Conservation (phyloP, 2,329 filamentous ascomycete genomes). For the Lachnum nothofagi region DNA sequence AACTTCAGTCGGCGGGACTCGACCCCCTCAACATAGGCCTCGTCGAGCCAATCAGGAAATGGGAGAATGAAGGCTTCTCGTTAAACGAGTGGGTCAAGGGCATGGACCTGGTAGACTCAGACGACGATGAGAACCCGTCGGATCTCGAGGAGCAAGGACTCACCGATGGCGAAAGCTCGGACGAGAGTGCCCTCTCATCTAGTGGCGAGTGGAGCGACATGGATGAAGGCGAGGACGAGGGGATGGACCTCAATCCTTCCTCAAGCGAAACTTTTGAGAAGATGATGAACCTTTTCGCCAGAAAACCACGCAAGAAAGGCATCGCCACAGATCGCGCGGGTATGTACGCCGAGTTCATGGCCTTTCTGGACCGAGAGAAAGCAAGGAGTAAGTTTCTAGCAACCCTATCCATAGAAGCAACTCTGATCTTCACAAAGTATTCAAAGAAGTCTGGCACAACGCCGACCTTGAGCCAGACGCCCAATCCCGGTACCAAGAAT, state of each 20-base stretch:
- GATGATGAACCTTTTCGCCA: background rate
- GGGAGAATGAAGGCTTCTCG: slow-evolving; percentile 13
- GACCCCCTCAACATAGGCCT: slow-evolving; percentile 7
- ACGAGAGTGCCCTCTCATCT: background rate
- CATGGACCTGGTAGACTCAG: background rate
- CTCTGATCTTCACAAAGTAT: slow-evolving; percentile 15
- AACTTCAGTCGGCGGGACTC: slow-evolving; percentile 13
- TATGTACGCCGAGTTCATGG: slow-evolving; percentile 27
- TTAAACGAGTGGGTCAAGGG: slow-evolving; percentile 11
- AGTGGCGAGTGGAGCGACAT: background rate
- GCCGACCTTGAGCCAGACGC: slow-evolving; percentile 40
- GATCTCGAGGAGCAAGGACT: background rate
- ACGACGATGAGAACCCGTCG: slow-evolving; percentile 1
- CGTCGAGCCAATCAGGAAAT: slow-evolving; percentile 9
- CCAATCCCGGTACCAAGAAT: slow-evolving; percentile 36
- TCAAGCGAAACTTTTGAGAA: background rate
- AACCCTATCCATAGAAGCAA: background rate
- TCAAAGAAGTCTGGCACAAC: slow-evolving; percentile 42
- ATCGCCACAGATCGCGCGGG: background rate
- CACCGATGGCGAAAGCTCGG: background rate
- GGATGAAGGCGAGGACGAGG: slow-evolving; percentile 6
- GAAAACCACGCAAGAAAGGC: background rate
- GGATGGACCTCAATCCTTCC: background rate
- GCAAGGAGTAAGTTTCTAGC: slow-evolving; percentile 25
- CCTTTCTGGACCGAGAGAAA: slow-evolving; percentile 34